Percentiles rank a stretch among this genome's conserved stretches.
Evolutionary conservation across 2,329 filamentous ascomycete species (phyloP).

Genomic region (Trichophaea hybrida): DNA sequence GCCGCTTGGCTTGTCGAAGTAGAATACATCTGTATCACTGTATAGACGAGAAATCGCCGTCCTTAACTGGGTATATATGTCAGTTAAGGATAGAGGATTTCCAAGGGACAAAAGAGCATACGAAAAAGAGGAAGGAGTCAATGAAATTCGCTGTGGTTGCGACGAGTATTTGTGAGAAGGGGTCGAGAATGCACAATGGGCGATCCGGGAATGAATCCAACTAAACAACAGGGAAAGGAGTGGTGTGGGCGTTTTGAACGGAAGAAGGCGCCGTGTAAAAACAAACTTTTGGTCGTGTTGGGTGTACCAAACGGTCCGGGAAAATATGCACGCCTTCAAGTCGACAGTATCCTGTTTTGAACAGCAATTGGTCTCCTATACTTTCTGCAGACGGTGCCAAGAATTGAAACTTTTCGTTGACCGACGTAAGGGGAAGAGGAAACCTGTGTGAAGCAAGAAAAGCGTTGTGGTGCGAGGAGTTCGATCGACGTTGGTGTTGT

Average conservation of each 20-base stretch:
- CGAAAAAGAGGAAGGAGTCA: not conserved
- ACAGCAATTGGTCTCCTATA: not conserved
- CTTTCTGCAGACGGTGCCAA: not conserved
- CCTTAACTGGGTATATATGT: not conserved
- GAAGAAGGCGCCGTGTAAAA: not conserved
- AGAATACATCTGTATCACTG: not conserved
- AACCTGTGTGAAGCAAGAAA: not conserved
- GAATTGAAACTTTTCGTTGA: not conserved
- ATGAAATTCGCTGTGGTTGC: not conserved
- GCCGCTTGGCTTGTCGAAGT: not conserved
- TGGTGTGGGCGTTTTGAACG: conserved; percentile 1
- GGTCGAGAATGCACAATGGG: not conserved
- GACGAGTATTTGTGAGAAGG: not conserved
- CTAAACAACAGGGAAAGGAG: not conserved
- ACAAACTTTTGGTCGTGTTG: not conserved
- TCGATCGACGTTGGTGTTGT: not conserved
- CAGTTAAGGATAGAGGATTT: not conserved
- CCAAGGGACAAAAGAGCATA: not conserved
- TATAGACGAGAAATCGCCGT: not conserved
- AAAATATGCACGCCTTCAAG: not conserved
- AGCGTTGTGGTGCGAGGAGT: not conserved
- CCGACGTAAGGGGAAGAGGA: not conserved
- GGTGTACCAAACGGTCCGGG: not conserved
- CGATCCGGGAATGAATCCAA: not conserved
- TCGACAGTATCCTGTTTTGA: not conserved